These are phyloP conservation scores for Neoconidiobolus thromboides DNA, from an alignment of 371 early-diverging fungal genomes.

Conservation along the genomic window DNA sequence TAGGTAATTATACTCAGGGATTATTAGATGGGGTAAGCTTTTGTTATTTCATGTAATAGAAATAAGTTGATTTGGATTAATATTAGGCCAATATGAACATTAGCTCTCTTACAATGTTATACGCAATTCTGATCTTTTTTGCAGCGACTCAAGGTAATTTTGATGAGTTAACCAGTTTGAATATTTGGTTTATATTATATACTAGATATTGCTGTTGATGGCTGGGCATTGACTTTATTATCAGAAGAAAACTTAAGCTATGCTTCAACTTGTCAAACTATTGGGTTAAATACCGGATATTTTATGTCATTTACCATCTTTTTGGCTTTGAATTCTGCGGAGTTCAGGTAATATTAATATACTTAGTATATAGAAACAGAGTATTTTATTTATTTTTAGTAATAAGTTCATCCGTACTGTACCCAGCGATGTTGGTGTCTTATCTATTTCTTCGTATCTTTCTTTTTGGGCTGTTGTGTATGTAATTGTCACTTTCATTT, in stretches of 20 bases:
- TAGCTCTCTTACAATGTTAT: conserved; percentile 40
- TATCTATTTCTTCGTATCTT: conserved; percentile 71
- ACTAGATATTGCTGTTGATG: conserved; percentile 91
- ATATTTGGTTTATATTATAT: background rate
- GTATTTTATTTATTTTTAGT: conserved; percentile 15
- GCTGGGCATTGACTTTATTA: conserved; percentile 85
- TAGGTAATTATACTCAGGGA: conserved; percentile 54
- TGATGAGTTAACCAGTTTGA: background rate
- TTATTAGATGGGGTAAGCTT: conserved; percentile 32
- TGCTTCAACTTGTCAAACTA: conserved; percentile 89
- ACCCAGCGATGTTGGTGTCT: conserved; percentile 48
- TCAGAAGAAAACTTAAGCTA: conserved; percentile 71
- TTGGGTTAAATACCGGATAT: conserved; percentile 88
- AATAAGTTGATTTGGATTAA: background rate
- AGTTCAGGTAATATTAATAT: conserved; percentile 34
- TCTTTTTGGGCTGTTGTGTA: conserved; percentile 83
- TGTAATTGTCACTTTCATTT: conserved; percentile 58
- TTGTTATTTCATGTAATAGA: background rate
- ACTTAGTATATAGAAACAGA: background rate
- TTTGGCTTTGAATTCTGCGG: conserved; percentile 78
- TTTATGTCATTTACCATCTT: conserved; percentile 93
- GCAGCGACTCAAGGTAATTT: conserved; percentile 72
- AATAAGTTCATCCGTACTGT: conserved; percentile 70
- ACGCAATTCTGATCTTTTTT: conserved; percentile 65
- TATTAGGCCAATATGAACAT: conserved; percentile 34